phyloP scores from a whole-genome alignment of 495 filamentous ascomycete genomes.

The Neurospora sp. region DNA sequence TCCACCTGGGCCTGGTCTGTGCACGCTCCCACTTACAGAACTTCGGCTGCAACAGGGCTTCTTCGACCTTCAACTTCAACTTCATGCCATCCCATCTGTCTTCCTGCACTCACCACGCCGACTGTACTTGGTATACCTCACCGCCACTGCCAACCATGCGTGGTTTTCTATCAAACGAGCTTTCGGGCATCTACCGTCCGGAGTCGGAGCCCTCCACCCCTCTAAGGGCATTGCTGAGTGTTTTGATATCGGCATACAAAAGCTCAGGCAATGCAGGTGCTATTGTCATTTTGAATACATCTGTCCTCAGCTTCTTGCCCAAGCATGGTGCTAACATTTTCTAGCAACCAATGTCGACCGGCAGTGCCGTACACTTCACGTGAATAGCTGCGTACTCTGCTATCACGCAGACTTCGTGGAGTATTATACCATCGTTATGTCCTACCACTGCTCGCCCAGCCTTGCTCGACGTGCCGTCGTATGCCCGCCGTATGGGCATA shows the following conservation, averaged over 20 bases:
- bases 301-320: background rate
- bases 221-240: background rate
- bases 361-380: background rate
- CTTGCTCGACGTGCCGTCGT: background rate
- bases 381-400: background rate
- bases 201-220: background rate
- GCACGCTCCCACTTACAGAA: background rate
- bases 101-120: background rate
- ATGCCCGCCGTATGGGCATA: background rate
- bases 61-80: background rate
- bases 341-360: background rate
- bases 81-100: background rate
- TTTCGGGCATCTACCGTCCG: no score
- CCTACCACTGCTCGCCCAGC: background rate
- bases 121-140: background rate
- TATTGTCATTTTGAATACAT: background rate
- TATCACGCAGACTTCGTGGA: background rate
- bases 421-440: background rate
- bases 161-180: background rate
- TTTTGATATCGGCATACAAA: background rate
- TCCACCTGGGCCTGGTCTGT: background rate
- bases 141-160: background rate
- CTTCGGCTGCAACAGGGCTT: background rate
- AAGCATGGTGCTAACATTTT: background rate
- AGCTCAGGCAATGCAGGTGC: background rate